Base-by-base conservation (phyloP, 305 asterid genomes). In the Solanum hybrid region DNA sequence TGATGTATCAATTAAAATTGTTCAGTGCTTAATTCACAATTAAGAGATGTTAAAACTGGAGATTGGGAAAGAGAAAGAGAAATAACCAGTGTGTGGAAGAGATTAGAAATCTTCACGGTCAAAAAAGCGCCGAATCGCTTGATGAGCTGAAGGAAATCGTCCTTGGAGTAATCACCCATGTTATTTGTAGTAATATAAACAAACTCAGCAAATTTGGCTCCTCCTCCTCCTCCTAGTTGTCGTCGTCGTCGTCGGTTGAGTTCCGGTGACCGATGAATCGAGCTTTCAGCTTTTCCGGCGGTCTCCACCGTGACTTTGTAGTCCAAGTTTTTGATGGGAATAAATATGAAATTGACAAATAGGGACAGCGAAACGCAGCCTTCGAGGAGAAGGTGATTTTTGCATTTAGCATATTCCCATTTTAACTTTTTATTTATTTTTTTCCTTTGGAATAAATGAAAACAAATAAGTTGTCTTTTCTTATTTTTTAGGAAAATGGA, bases 81-180 rank as follows among this genome's bases (percentile, higher is more conserved):
- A 90, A 86, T 86, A 89, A 95, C 97, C 93, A 95, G 89, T 68
- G 91, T 90, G 29, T 88, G 89, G 82, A 91, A 88, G 89, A 94
- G 92, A 93, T 91, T 91, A 91, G 96, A 94, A 57, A 95, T 73
- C 92, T 93, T 94, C 91, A 90, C 37, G 81, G 95, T 89, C 90
- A 94, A 91, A 85, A 94, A 93, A 90, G 94, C 92, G 90, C 96
- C 94, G 45, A 95, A 87, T 61, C 97, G 96, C 93, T 93, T 95
- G 94, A 94, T 90, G 91, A 94, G 91, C 90, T 90, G 96, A 87
- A 92, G 45, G 75, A 94, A 81, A 90, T 92, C 95, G 38, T 95
- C 96, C 90, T 92, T 95, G 86, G 95, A 91, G 90, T 91, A 83
- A 89, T 94, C 95, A 79, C 94, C 96, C 97, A 95, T 90, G 31